Percentiles rank a stretch among this genome's conserved stretches.
phyloP scores from a whole-genome alignment of 805 yeast genomes.

The Citeromyces nyonsensis region DNA sequence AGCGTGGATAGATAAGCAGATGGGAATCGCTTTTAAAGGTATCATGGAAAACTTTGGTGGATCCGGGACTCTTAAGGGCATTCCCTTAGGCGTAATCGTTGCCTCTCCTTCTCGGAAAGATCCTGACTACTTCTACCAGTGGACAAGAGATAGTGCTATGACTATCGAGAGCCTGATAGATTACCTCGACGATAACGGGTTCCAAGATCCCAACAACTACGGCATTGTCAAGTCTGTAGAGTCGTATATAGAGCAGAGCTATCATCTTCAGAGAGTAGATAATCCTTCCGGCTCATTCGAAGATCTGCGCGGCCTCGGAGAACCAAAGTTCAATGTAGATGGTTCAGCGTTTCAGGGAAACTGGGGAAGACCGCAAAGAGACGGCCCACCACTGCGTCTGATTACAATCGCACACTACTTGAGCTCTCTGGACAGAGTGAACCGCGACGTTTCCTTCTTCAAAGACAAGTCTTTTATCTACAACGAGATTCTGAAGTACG shows the following conservation, averaged over 20 bases:
- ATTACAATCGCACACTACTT: constrained; percentile 47
- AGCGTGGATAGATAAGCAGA: too few relatives aligned
- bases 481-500: constrained; percentile 43
- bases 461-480: constrained; percentile 17
- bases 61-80: constrained; percentile 15
- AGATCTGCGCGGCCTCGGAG: constrained; percentile 56
- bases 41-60: constrained; percentile 3
- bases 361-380: constrained; percentile 96
- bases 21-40: constrained; percentile 3
- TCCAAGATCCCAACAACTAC: constrained; percentile 9
- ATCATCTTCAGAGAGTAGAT: constrained; percentile 42
- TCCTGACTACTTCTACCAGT: constrained; percentile 81
- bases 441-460: constrained; percentile 8
- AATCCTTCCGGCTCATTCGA: constrained; percentile 57
- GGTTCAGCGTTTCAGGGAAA: constrained; percentile 40
- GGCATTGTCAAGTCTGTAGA: constrained; percentile 20
- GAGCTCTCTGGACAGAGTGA: constrained; percentile 18
- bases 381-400: constrained; percentile 81
- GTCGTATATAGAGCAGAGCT: constrained; percentile 45
- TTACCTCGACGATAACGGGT: constrained; percentile 25
- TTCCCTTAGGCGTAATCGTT: constrained; percentile 55
- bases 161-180: constrained; percentile 53
- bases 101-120: constrained; percentile 63
- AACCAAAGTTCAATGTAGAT: constrained; percentile 71
- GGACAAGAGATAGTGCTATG: constrained; percentile 86